Evolutionary conservation across 169 alveolate species (phyloP).

Genomic region (Plasmodium berghei): DNA sequence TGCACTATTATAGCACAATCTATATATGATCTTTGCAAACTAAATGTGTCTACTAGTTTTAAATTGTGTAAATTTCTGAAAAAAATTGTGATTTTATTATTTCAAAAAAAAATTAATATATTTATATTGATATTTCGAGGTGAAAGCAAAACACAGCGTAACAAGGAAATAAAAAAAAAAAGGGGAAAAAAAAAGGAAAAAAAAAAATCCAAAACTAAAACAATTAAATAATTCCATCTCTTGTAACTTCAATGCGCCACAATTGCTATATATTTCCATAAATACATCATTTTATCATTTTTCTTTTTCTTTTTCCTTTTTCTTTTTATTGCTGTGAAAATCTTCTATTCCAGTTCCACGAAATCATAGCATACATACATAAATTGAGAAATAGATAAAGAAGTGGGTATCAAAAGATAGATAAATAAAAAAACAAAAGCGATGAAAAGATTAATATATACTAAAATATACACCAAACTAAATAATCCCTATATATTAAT

Average conservation of each 20-base stretch:
- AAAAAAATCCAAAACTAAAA: background rate
- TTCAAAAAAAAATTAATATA: constrained; percentile 3
- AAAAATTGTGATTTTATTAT: constrained; percentile 4
- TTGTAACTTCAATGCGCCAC: too few relatives aligned
- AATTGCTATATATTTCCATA: too few relatives aligned
- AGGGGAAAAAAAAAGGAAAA: background rate
- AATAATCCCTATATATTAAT: too few relatives aligned
- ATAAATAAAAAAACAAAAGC: background rate
- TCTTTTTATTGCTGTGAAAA: too few relatives aligned
- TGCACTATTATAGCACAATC: constrained; percentile 77
- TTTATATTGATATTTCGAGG: background rate
- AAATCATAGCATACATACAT: too few relatives aligned
- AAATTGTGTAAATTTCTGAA: constrained; percentile 74
- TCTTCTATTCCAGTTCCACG: too few relatives aligned
- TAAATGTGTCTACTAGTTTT: constrained; percentile 74
- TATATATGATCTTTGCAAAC: constrained; percentile 67
- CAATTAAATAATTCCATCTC: too few relatives aligned
- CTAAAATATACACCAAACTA: background rate
- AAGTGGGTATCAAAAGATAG: background rate
- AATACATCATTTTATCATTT: too few relatives aligned
- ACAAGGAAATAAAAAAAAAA: constrained; percentile 7
- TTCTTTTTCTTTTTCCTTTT: too few relatives aligned
- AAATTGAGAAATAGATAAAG: too few relatives aligned
- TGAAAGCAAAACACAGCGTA: background rate
- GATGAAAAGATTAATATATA: background rate